Evolutionary conservation across 2,329 filamentous ascomycete genomes (phyloP).

Genomic region (Chrysoporthe puriensis): DNA sequence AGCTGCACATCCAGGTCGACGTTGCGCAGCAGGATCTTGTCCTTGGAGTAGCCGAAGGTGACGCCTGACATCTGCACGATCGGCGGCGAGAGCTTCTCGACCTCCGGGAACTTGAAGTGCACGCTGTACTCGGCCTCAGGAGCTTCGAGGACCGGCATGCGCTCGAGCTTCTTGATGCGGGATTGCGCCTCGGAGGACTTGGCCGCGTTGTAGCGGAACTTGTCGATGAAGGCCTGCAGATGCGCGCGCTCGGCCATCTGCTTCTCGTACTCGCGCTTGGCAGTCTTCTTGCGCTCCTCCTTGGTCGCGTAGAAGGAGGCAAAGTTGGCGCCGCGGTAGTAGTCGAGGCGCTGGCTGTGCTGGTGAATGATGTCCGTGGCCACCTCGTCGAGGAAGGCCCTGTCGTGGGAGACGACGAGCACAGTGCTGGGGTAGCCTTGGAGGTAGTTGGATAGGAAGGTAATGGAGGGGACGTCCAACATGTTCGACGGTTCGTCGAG

Average conservation of each 20-base stretch:
- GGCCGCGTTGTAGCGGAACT: constrained; percentile 98
- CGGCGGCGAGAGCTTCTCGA: constrained; percentile 95
- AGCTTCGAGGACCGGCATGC: constrained; percentile 88
- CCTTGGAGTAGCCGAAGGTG: constrained; percentile 82
- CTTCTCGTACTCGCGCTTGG: constrained; percentile 97
- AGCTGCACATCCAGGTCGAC: constrained; percentile 97
- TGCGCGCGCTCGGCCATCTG: constrained; percentile 94
- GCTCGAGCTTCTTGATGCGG: constrained; percentile 97
- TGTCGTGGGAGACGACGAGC: constrained; percentile 96
- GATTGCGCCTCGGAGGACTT: constrained; percentile 99
- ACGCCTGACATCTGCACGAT: constrained; percentile 98
- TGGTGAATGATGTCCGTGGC: constrained; percentile 99
- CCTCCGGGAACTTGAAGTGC: constrained; percentile 95
- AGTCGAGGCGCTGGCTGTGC: constrained; percentile 94
- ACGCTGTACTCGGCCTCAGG: constrained; percentile 95
- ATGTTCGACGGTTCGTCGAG: constrained; percentile 99
- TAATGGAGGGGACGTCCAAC: constrained; percentile 99
- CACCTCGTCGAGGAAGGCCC: constrained; percentile 97
- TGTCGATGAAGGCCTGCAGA: constrained; percentile 97
- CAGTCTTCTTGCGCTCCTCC: constrained; percentile 95
- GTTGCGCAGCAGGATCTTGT: constrained; percentile 78
- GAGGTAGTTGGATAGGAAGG: constrained; percentile 94
- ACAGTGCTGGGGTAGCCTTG: constrained; percentile 93
- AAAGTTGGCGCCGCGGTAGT: constrained; percentile 98
- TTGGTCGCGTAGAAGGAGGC: constrained; percentile 97